Evolutionary conservation across 768 basidiomycete genomes (phyloP), one percentile per base, ranked within the genome.

Genomic region (Podaxis sp.): DNA sequence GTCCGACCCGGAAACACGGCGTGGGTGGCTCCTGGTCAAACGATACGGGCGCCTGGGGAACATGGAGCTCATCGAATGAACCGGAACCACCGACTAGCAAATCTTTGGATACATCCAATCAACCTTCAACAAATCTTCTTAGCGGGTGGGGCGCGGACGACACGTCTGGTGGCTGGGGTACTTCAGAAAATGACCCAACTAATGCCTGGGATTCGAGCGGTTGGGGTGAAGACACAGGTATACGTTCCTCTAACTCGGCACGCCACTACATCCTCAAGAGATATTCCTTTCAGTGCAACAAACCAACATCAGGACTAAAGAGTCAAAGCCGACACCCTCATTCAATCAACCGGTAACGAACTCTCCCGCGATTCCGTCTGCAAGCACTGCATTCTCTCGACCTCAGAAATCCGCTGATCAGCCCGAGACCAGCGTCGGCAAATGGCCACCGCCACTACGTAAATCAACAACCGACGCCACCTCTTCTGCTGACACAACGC

Each of bases 181-280:
- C 58, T 2, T 22, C 48, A 11, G 13, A 7, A 24, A 22, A 40
- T 22, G 59, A 52, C 26, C 39, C 44, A 6, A 40, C 59, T 38
- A 28, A 19, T 26, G 17, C 24, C 38, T 53, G 59, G 59, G 52
- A 39, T 22, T 36, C 15, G 46, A 17, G 15, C 4, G 33, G 17
- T 19, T 48, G 38, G 44, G 46, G 33, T 49, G 44, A 48, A 49
- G 19, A 49, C 33, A 58, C 26, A 36, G 46, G 57, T 58, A 58
- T 19, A 30, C 8, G 9, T 24, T 24, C 22, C 26, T 28, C 4
- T 22, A 12, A 24, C 9, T 51, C 26, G 1, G 8, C 42, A 49
- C 9, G 26, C 9, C 12, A 28, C 26, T 9, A 28, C 22, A 5
- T 51, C 12, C 22, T 51, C 24, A 51, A 11, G 19, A 9, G 22